Percentiles rank a stretch among this genome's conserved stretches.
Conservation (phyloP, 2,329 filamentous ascomycete species). For the Xylaria sp. region DNA sequence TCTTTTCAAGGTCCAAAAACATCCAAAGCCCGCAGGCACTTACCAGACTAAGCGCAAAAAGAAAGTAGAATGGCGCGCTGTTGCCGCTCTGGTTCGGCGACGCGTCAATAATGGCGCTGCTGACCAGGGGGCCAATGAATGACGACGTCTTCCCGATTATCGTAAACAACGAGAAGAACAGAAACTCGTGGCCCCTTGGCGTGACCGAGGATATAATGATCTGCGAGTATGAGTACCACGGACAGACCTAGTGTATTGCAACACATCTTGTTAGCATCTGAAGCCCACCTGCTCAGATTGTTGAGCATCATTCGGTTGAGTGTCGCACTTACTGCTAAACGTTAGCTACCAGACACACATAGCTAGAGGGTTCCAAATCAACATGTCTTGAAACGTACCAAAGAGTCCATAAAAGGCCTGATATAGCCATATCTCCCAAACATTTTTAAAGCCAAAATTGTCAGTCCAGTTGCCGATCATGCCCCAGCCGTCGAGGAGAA, state of each 20-base stretch:
- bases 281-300: no score
- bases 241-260: slow-evolving; percentile 61
- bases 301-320: no score
- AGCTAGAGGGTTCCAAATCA: no score
- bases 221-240: slow-evolving; percentile 72
- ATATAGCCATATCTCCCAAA: slow-evolving; percentile 51
- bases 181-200: slow-evolving; percentile 67
- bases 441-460: slow-evolving; percentile 48
- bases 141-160: slow-evolving; percentile 70
- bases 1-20: slow-evolving; percentile 64
- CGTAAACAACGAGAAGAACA: slow-evolving; percentile 71
- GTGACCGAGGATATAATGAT: slow-evolving; percentile 74
- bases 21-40: slow-evolving; percentile 57
- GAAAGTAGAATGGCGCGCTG: slow-evolving; percentile 67
- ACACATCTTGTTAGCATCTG: no score
- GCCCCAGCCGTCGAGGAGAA: slow-evolving; percentile 57
- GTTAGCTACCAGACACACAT: no score
- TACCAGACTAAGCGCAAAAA: slow-evolving; percentile 60
- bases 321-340: no score
- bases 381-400: no score
- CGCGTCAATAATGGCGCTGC: slow-evolving; percentile 68
- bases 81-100: slow-evolving; percentile 56
- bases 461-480: slow-evolving; percentile 52
- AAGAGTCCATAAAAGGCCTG: slow-evolving; percentile 65
- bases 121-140: slow-evolving; percentile 71